Evolutionary conservation across 1,284 basidiomycete genomes (phyloP), one percentile per base, ranked within the genome.

Genomic region (Cerioporus squamosus): DNA sequence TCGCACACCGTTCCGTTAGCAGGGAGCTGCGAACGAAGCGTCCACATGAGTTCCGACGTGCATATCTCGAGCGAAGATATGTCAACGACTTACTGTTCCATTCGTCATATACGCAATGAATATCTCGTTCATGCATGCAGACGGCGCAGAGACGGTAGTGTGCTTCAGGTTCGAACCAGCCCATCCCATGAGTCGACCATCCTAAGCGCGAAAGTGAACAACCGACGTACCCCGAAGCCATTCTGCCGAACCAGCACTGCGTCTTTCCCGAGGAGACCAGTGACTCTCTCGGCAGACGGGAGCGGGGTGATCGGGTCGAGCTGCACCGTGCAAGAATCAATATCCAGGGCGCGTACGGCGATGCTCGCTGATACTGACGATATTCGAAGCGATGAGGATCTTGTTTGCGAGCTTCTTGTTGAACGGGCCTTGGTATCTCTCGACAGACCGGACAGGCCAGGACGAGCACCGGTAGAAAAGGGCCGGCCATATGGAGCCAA

Each of bases 371-470:
- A n/a, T 6, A 5, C 61, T 14, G 10, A 61, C 64, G 8, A 47
- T 57, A 26, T 55, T 66, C 17, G 63, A 64, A 10, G 68, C 60
- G 15, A 69, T 47, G 14, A 70, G 43, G 18, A 70, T 62, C 9
- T 50, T 55, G 53, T 68, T 67, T 5, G 62, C 57, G 9, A 67
- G 64, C 18, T 51, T 64, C 36, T 59, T 57, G 44, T 69, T 65
- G 51, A 67, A 69, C 10, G 68, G 63, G 2, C 68, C 68, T 2
- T 49, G 55, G 52, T 66, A 70, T 38, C 67, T 36, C 57, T 70
- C 68, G 4, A 66, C 63, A 0, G 67, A 65, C 17, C 66, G 65
- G 6, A 55, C 53, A 0, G 65, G 61, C 65, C 65, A 66, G n/a
- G 60, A 52, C n/a, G 57, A 44, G 33, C 62, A 62, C 31, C 44